Conservation (phyloP, 495 filamentous ascomycete genomes). For the Tuber borchii region DNA sequence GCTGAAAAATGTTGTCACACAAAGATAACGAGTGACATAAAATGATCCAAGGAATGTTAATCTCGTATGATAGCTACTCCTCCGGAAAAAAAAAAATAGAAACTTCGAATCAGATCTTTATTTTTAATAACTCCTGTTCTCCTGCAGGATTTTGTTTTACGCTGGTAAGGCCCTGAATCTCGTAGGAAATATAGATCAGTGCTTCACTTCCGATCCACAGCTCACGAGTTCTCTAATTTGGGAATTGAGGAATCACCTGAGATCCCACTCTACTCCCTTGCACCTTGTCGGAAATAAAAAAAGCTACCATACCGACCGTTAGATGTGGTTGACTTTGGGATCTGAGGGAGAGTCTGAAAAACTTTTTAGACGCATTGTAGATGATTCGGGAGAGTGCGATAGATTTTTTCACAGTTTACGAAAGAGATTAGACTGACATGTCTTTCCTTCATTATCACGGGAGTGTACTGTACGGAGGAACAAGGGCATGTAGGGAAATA, state of each 20-base stretch:
- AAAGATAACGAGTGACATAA: not conserved
- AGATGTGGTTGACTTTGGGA: no score
- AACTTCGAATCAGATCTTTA: not conserved
- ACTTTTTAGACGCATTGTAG: no score
- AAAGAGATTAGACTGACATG: no score
- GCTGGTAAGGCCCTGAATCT: no score
- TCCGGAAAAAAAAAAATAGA: not conserved
- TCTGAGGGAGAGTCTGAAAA: no score
- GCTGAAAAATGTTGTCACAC: not conserved
- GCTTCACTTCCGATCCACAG: not conserved
- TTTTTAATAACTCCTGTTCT: not conserved
- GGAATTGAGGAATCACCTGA: not conserved
- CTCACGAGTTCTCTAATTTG: not conserved
- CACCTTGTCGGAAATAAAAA: not conserved
- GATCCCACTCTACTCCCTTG: not conserved
- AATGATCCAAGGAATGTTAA: not conserved
- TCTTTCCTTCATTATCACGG: no score
- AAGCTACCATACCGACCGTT: not conserved
- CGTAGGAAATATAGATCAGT: not conserved
- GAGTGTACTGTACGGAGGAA: no score
- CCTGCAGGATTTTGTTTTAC: not conserved
- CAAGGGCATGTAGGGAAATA: no score
- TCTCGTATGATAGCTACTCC: not conserved
- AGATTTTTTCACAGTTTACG: no score
- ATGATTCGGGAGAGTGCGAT: no score